phyloP scores from a whole-genome alignment of 2,329 filamentous ascomycete genomes.

The Colletotrichum sp. region DNA sequence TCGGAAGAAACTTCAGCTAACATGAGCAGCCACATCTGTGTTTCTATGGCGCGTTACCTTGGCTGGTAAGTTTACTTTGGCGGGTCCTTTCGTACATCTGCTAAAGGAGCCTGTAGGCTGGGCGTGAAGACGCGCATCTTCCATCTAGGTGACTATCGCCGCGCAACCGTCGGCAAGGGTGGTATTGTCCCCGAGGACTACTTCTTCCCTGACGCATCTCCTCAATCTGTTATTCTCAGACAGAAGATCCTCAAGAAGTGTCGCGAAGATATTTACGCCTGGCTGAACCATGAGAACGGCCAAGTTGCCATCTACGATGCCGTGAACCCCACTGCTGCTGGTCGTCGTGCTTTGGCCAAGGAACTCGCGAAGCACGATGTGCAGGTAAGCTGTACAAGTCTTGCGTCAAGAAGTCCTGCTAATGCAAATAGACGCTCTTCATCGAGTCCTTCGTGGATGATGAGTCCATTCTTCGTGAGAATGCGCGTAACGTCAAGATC shows the following conservation, averaged over 20 bases:
- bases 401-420: not conserved
- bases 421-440: slow-evolving; percentile 77
- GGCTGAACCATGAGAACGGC: slow-evolving; percentile 95
- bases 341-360: slow-evolving; percentile 84
- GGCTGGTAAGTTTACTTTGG: slow-evolving; percentile 68
- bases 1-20: not conserved
- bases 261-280: slow-evolving; percentile 94
- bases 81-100: slow-evolving; percentile 14
- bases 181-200: slow-evolving; percentile 94
- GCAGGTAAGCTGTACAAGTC: slow-evolving; percentile 59
- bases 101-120: slow-evolving; percentile 61
- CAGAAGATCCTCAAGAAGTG: slow-evolving; percentile 99
- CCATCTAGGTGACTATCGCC: slow-evolving; percentile 93
- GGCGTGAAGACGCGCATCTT: slow-evolving; percentile 98
- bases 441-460: slow-evolving; percentile 97
- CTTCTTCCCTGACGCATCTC: slow-evolving; percentile 94
- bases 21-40: slow-evolving; percentile 79
- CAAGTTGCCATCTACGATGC: slow-evolving; percentile 99
- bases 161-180: slow-evolving; percentile 84
- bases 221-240: slow-evolving; percentile 87
- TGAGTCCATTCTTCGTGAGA: slow-evolving; percentile 91
- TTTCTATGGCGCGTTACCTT: slow-evolving; percentile 92
- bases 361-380: slow-evolving; percentile 99
- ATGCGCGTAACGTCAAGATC: slow-evolving; percentile 96
- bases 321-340: slow-evolving; percentile 87